phyloP scores from a whole-genome alignment of 106 monocot species.

The Triglochin maritima region DNA sequence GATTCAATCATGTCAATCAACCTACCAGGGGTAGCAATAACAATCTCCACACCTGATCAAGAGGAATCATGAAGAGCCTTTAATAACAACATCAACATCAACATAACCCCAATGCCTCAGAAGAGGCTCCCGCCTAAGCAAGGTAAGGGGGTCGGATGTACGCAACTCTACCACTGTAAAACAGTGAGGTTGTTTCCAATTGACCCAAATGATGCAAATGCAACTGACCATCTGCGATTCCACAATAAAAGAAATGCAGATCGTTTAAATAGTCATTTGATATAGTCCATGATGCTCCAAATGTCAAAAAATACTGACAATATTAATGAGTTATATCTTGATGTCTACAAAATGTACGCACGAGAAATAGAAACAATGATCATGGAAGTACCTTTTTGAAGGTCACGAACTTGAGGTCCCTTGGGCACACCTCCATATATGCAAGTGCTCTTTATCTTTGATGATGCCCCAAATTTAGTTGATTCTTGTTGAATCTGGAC shows the following conservation, averaged over 20 bases:
- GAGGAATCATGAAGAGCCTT: background rate
- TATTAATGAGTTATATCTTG: background rate
- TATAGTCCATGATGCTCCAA: no score
- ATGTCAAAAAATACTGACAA: background rate
- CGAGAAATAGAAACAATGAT: background rate
- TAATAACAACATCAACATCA: no score
- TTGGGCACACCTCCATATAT: constrained; percentile 99
- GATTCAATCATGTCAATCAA: constrained; percentile 99
- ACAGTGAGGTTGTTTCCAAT: no score
- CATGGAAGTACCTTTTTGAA: constrained; percentile 66
- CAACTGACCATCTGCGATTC: no score
- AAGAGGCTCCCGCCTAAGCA: no score
- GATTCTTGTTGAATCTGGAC: constrained; percentile 97
- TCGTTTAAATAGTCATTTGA: background rate
- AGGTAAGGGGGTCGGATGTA: no score
- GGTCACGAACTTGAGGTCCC: constrained; percentile 97
- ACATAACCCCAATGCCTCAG: no score
- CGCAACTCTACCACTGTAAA: no score
- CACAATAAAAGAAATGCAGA: no score
- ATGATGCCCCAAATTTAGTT: constrained; percentile 92
- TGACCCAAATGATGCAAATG: no score
- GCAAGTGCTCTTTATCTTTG: constrained; percentile 92
- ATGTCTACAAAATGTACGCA: background rate
- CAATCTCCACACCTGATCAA: constrained; percentile 89
- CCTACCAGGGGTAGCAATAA: constrained; percentile 95